Evolutionary conservation across 2,329 filamentous ascomycete genomes (phyloP).

Genomic region (Talaromyces sp.): DNA sequence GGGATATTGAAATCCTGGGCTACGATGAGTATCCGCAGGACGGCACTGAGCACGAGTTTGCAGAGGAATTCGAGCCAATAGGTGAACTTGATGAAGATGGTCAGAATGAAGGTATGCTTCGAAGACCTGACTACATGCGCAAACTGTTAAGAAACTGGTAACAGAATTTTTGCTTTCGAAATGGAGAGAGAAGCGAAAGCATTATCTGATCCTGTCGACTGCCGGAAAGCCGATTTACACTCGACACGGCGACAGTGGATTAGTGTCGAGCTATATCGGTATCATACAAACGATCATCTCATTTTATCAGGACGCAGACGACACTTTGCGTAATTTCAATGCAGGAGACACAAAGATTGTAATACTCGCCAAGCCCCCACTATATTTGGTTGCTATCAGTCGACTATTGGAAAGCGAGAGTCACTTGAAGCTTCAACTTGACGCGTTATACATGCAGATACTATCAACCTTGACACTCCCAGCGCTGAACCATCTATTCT

Average conservation of each 20-base stretch:
- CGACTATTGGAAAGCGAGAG: constrained; percentile 86
- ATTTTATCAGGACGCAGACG: constrained; percentile 79
- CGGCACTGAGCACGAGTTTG: constrained; percentile 63
- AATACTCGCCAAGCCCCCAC: constrained; percentile 74
- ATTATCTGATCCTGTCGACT: constrained; percentile 93
- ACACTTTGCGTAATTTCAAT: constrained; percentile 76
- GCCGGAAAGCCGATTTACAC: constrained; percentile 98
- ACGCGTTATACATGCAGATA: constrained; percentile 97
- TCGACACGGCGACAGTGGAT: constrained; percentile 80
- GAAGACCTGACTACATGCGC: background rate
- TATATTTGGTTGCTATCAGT: constrained; percentile 93
- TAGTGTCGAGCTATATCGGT: constrained; percentile 92
- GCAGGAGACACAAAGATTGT: constrained; percentile 86
- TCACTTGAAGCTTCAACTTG: constrained; percentile 81
- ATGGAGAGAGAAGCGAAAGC: constrained; percentile 93
- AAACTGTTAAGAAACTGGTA: constrained; percentile 17
- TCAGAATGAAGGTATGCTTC: constrained; percentile 53
- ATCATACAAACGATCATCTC: constrained; percentile 97
- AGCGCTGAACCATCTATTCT: constrained; percentile 80
- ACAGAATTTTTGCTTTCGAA: constrained; percentile 54
- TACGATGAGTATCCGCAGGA: constrained; percentile 39
- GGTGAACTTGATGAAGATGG: constrained; percentile 55
- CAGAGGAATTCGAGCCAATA: constrained; percentile 70
- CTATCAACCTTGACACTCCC: constrained; percentile 90
- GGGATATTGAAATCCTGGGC: constrained; percentile 31